Evolutionary conservation across 1,139 yeast species (phyloP).

Genomic region (Candida sanyaensis): DNA sequence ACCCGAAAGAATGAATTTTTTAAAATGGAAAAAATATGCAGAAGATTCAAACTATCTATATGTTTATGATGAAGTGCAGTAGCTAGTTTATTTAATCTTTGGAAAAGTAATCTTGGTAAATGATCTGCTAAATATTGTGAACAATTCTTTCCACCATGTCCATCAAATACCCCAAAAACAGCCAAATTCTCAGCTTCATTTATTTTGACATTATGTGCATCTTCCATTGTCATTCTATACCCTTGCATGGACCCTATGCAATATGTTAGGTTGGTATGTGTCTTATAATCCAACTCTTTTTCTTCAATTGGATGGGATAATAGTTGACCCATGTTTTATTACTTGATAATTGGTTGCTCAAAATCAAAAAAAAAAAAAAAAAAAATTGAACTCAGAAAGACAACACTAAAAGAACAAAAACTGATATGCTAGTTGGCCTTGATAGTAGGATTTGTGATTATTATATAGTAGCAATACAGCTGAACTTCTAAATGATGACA

Average conservation of each 20-base stretch:
- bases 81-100: slow-evolving; percentile 21
- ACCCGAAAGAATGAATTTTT: slow-evolving; percentile 58
- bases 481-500: too few relatives aligned
- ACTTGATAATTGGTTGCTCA: not conserved
- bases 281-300: slow-evolving; percentile 52
- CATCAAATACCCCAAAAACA: slow-evolving; percentile 76
- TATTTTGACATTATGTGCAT: slow-evolving; percentile 59
- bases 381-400: too few relatives aligned
- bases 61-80: slow-evolving; percentile 6
- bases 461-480: too few relatives aligned
- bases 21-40: slow-evolving; percentile 25
- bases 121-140: slow-evolving; percentile 56
- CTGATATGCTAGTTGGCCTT: too few relatives aligned
- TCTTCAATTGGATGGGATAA: slow-evolving; percentile 77
- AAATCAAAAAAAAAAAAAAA: too few relatives aligned
- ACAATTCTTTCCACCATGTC: slow-evolving; percentile 73
- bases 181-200: slow-evolving; percentile 50
- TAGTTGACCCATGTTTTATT: slow-evolving; percentile 65
- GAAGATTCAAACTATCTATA: not conserved
- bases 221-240: slow-evolving; percentile 75
- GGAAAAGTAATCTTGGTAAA: slow-evolving; percentile 37
- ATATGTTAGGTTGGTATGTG: slow-evolving; percentile 50
- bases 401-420: too few relatives aligned
- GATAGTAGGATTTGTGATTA: too few relatives aligned
- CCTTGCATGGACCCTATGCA: slow-evolving; percentile 82